These are phyloP conservation scores for Yamadazyma mexicana DNA, from an alignment of 1,139 yeast species.

Conservation along the genomic window DNA sequence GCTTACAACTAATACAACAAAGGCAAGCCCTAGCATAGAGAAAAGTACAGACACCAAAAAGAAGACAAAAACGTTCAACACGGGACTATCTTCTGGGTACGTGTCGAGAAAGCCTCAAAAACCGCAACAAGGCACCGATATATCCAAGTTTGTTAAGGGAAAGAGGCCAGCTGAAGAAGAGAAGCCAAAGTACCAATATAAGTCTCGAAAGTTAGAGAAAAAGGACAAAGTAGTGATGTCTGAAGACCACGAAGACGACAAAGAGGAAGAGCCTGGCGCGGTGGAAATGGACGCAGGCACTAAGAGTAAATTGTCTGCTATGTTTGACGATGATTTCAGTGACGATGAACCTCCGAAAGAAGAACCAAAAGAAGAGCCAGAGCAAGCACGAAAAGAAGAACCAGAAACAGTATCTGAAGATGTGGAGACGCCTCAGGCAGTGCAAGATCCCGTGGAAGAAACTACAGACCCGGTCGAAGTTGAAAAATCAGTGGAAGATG, in stretches of 20 bases:
- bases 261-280: conserved; percentile 1
- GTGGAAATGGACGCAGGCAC: conserved; percentile 2
- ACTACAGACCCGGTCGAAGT: conserved; percentile 3
- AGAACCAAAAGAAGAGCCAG: conserved; percentile 5
- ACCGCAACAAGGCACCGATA: conserved; percentile 8
- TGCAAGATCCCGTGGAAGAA: conserved; percentile 10
- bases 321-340: conserved; percentile 19
- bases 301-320: conserved; percentile 13
- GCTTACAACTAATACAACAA: not conserved
- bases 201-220: conserved; percentile 37
- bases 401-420: no score
- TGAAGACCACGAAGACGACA: conserved; percentile 18
- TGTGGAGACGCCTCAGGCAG: conserved; percentile 5
- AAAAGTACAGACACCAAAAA: conserved; percentile 2
- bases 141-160: conserved; percentile 3
- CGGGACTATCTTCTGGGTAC: conserved; percentile 23
- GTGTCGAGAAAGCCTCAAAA: conserved; percentile 27
- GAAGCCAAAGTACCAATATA: conserved; percentile 31
- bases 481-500: conserved; percentile 9
- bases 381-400: no score
- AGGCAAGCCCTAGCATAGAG: not conserved
- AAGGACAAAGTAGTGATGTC: conserved; percentile 40
- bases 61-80: conserved; percentile 10
- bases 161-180: conserved; percentile 4
- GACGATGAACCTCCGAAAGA: conserved; percentile 14